Evolutionary conservation across 1,284 basidiomycete species (phyloP).

Genomic region (Sphaerobolus stellatus): DNA sequence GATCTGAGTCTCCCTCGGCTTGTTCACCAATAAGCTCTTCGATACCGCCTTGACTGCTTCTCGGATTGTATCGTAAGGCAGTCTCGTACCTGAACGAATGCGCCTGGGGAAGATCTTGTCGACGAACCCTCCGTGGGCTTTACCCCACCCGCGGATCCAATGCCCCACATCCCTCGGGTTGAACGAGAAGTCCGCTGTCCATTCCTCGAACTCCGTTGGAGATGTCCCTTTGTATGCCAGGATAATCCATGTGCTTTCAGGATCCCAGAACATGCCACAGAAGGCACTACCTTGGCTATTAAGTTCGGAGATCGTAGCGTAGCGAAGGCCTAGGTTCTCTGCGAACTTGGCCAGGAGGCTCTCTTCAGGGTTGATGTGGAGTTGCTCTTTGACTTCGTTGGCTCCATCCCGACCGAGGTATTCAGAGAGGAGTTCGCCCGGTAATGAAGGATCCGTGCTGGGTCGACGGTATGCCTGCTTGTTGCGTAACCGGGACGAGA

Average conservation of each 20-base stretch:
- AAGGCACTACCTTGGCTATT: slow-evolving; percentile 22
- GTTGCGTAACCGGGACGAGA: background rate
- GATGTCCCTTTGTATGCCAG: slow-evolving; percentile 31
- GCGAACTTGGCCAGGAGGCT: slow-evolving; percentile 17
- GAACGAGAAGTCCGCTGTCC: slow-evolving; percentile 33
- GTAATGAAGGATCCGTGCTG: slow-evolving; percentile 5
- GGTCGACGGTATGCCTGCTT: slow-evolving; percentile 2
- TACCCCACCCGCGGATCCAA: slow-evolving; percentile 26
- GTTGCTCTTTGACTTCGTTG: slow-evolving; percentile 13
- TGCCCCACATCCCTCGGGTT: slow-evolving; percentile 20
- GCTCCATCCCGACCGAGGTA: slow-evolving; percentile 17
- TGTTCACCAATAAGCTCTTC: slow-evolving; percentile 12
- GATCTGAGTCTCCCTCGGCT: slow-evolving; percentile 20
- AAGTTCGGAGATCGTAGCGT: slow-evolving; percentile 25
- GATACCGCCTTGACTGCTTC: slow-evolving; percentile 20
- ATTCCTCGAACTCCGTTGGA: slow-evolving; percentile 35
- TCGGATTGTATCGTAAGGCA: slow-evolving; percentile 25
- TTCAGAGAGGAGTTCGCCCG: slow-evolving; percentile 17
- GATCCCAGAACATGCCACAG: slow-evolving; percentile 25
- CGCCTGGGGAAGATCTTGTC: slow-evolving; percentile 25
- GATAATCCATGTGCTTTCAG: slow-evolving; percentile 21
- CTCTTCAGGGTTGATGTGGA: slow-evolving; percentile 19
- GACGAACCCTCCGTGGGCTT: slow-evolving; percentile 29
- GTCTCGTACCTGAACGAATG: slow-evolving; percentile 15
- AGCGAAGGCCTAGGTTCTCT: slow-evolving; percentile 17